Percentiles rank a stretch among this genome's conserved stretches.
Conservation (phyloP, 371 early-diverging fungal species). For the Mucor saturninus region DNA sequence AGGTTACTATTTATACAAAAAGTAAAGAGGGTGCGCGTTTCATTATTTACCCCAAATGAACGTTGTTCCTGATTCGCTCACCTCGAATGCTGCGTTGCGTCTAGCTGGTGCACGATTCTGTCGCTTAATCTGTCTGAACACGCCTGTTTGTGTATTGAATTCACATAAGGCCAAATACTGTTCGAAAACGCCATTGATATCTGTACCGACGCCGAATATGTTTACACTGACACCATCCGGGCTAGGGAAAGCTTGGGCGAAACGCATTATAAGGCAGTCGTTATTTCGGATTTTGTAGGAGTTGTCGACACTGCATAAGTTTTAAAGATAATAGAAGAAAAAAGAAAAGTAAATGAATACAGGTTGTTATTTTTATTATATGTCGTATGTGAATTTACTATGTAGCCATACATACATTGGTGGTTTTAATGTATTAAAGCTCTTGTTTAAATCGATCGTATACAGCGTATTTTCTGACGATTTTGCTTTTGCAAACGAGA, state of each 20-base stretch:
- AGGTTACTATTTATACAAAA: neutral
- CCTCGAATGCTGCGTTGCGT: slow-evolving; percentile 28
- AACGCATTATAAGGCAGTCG: slow-evolving; percentile 32
- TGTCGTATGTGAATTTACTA: neutral
- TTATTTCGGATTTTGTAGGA: slow-evolving; percentile 14
- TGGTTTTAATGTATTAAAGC: slow-evolving; percentile 28
- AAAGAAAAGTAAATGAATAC: neutral
- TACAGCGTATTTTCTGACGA: slow-evolving; percentile 21
- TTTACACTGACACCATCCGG: slow-evolving; percentile 26
- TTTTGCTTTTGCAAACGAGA: slow-evolving; percentile 28
- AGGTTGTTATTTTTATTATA: too few relatives aligned
- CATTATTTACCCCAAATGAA: slow-evolving; percentile 21
- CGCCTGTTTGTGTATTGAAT: slow-evolving; percentile 12
- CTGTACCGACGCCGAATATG: slow-evolving; percentile 29
- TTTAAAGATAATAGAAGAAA: neutral
- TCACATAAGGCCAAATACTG: slow-evolving; percentile 26
- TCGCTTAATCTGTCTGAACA: slow-evolving; percentile 16
- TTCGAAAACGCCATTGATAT: slow-evolving; percentile 20
- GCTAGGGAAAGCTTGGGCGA: slow-evolving; percentile 20
- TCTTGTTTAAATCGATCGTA: slow-evolving; percentile 22
- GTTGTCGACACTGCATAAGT: slow-evolving; percentile 5
- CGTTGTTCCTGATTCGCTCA: slow-evolving; percentile 15
- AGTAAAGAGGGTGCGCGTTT: neutral
- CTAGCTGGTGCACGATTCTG: slow-evolving; percentile 20
- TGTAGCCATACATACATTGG: slow-evolving; percentile 22